phyloP scores from a whole-genome alignment of 73 alveolate species.

The Effrenium voratum region DNA sequence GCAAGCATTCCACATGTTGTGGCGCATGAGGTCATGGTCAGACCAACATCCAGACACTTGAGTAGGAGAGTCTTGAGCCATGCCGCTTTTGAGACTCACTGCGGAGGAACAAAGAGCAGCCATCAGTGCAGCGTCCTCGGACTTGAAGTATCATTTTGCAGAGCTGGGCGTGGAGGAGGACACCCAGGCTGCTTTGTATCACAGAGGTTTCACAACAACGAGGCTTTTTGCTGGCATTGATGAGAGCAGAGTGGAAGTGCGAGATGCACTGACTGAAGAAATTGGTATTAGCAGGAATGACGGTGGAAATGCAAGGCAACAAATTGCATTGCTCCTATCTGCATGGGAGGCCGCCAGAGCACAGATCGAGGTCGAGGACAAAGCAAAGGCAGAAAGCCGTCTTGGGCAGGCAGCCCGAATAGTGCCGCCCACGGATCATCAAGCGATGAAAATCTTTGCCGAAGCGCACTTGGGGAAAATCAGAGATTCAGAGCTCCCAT shows the following conservation, averaged over 20 bases:
- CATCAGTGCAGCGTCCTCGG: neutral
- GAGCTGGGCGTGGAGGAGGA: neutral
- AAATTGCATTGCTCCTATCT: neutral
- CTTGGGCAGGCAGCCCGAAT: conserved; percentile 1
- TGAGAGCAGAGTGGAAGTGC: conserved; percentile 12
- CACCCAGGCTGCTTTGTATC: conserved; percentile 6
- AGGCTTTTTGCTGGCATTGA: conserved; percentile 5
- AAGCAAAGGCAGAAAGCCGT: neutral
- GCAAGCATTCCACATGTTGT: neutral
- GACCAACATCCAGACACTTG: no score
- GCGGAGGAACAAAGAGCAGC: conserved; percentile 7
- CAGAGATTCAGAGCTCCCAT: conserved; percentile 25
- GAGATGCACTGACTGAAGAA: neutral
- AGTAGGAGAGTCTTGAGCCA: neutral
- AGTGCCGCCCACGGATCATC: conserved; percentile 12
- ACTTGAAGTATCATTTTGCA: conserved; percentile 3
- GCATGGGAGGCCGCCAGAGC: conserved; percentile 42
- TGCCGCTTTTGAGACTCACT: neutral
- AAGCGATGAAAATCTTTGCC: neutral
- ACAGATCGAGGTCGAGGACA: neutral
- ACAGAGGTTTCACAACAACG: neutral
- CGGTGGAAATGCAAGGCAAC: neutral
- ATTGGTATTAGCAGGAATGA: neutral
- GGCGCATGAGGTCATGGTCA: neutral
- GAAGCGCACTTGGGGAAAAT: conserved; percentile 9